These are phyloP conservation scores for Iris pallida DNA, from an alignment of 116 monocot species.

Conservation along the genomic window DNA sequence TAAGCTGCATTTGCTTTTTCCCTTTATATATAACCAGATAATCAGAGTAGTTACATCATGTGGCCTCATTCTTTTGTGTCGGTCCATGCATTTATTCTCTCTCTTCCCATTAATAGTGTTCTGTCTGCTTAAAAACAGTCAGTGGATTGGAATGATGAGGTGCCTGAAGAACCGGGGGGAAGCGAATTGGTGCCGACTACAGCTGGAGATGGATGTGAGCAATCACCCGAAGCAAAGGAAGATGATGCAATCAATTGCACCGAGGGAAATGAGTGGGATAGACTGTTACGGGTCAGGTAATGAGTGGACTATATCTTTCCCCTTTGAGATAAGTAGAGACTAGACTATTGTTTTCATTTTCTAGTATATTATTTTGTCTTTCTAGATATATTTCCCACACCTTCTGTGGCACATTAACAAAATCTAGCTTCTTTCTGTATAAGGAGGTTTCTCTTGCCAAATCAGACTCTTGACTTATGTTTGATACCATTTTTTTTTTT, in stretches of 20 bases:
- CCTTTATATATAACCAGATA: not conserved
- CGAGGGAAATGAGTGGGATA: slow-evolving; percentile 92
- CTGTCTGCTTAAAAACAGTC: slow-evolving; percentile 23
- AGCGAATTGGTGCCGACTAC: slow-evolving; percentile 26
- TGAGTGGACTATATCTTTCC: not conserved
- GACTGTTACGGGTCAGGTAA: slow-evolving; percentile 81
- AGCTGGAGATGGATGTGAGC: slow-evolving; percentile 40
- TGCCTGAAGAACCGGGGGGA: slow-evolving; percentile 46
- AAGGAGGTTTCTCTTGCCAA: no score
- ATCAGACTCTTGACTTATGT: no score
- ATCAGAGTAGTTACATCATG: not conserved
- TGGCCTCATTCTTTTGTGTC: not conserved
- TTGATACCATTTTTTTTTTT: no score
- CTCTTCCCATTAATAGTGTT: not conserved
- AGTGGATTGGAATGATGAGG: slow-evolving; percentile 86
- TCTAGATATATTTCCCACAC: no score
- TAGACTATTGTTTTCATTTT: no score
- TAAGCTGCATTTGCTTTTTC: not conserved
- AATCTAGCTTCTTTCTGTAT: no score
- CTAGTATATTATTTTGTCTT: no score
- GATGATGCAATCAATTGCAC: slow-evolving; percentile 30
- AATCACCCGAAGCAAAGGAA: slow-evolving; percentile 49
- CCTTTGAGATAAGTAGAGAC: no score
- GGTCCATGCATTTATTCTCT: not conserved
- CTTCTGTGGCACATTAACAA: no score